Percentiles rank a stretch among this genome's conserved stretches.
Evolutionary conservation across 2,329 filamentous ascomycete species (phyloP).

Genomic region (Epichloe bromicola): DNA sequence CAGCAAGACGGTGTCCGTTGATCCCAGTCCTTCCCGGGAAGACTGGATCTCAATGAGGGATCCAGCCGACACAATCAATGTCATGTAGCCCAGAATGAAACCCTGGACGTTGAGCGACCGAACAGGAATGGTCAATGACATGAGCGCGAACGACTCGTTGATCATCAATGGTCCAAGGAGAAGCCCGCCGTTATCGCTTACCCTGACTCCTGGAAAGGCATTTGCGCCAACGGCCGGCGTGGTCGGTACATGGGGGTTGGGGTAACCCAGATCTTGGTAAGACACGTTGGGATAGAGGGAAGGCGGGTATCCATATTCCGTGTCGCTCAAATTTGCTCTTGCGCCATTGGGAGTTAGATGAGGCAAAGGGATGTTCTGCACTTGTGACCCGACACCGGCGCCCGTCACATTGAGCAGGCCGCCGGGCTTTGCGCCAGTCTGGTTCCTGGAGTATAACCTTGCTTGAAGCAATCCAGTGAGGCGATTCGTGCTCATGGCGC

Average conservation of each 20-base stretch:
- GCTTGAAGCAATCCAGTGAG: conserved; percentile 53
- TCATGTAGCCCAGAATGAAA: conserved; percentile 72
- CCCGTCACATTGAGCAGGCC: conserved; percentile 56
- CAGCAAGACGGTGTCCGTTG: conserved; percentile 56
- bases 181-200: conserved; percentile 43
- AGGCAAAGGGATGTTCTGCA: conserved; percentile 45
- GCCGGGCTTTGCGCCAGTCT: conserved; percentile 33
- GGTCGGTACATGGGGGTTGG: conserved; percentile 27
- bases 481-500: conserved; percentile 51
- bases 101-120: conserved; percentile 41
- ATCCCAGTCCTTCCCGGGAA: conserved; percentile 56
- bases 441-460: conserved; percentile 57
- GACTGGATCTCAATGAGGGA: conserved; percentile 50
- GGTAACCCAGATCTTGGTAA: conserved; percentile 35
- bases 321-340: conserved; percentile 46
- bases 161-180: conserved; percentile 63
- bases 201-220: conserved; percentile 36
- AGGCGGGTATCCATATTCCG: conserved; percentile 54
- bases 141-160: conserved; percentile 59
- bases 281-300: conserved; percentile 69
- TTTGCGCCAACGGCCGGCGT: conserved; percentile 31
- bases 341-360: conserved; percentile 44
- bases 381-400: conserved; percentile 18
- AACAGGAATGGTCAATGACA: conserved; percentile 73
- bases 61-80: conserved; percentile 57